Conservation (phyloP, 2,329 filamentous ascomycete genomes). For the Dactylella cylindrospora region DNA sequence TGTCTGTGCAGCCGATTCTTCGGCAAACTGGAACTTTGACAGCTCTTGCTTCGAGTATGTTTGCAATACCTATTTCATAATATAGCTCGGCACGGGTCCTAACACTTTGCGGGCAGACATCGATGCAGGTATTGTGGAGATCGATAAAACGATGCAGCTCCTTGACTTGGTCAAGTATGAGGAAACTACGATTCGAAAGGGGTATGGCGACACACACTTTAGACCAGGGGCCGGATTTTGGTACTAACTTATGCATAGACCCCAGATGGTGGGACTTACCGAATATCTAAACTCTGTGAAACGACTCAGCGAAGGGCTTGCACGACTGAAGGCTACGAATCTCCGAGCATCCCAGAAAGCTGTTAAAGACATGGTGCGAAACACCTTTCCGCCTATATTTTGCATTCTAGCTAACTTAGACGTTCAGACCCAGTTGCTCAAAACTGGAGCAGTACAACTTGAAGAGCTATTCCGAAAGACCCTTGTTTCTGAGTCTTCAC, state of each 20-base stretch:
- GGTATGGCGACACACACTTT: slow-evolving; percentile 54
- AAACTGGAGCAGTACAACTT: slow-evolving; percentile 76
- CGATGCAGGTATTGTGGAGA: slow-evolving; percentile 79
- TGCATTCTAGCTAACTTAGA: not conserved
- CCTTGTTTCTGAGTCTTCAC: slow-evolving; percentile 73
- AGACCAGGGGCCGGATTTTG: slow-evolving; percentile 24
- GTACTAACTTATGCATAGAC: slow-evolving; percentile 55
- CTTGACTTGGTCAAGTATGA: slow-evolving; percentile 88
- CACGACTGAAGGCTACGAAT: slow-evolving; percentile 85
- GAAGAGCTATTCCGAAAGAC: slow-evolving; percentile 80
- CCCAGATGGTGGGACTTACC: slow-evolving; percentile 75
- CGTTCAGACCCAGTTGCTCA: slow-evolving; percentile 62
- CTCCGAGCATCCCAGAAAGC: slow-evolving; percentile 88
- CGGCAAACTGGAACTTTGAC: slow-evolving; percentile 89
- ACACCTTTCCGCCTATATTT: not conserved
- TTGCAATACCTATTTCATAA: not conserved
- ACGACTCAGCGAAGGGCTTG: slow-evolving; percentile 79
- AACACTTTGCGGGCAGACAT: slow-evolving; percentile 62
- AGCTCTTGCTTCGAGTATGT: slow-evolving; percentile 74
- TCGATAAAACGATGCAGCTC: slow-evolving; percentile 85
- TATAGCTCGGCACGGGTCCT: not conserved
- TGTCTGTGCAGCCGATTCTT: slow-evolving; percentile 88
- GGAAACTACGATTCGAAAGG: slow-evolving; percentile 83
- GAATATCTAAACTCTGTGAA: slow-evolving; percentile 89
- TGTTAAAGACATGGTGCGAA: slow-evolving; percentile 48